Conservation (phyloP, 352 stramenopile genomes). For the Globisporangium mamillatum region DNA sequence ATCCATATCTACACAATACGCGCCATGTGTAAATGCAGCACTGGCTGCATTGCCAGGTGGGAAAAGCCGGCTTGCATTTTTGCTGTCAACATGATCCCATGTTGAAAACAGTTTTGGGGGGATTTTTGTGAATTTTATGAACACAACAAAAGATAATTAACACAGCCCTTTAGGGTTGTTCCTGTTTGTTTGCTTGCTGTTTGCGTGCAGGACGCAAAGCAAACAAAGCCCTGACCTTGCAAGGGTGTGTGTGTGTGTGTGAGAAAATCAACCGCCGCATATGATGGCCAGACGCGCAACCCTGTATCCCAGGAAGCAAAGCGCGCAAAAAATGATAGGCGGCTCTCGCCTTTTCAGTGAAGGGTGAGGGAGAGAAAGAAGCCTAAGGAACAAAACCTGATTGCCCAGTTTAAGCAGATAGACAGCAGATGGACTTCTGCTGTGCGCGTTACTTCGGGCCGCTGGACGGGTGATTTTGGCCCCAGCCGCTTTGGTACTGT, state of each 20-base stretch:
- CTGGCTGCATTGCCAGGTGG: neutral
- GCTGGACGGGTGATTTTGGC: neutral
- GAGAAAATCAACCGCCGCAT: conserved; percentile 11
- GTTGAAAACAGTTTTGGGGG: neutral
- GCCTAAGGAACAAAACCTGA: neutral
- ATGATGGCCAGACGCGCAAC: conserved; percentile 7
- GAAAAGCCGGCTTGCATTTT: neutral
- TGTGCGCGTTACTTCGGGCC: neutral
- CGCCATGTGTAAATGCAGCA: neutral
- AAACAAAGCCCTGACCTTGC: neutral
- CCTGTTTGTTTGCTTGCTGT: neutral
- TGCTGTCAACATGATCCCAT: neutral
- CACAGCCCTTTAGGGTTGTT: conserved; percentile 3
- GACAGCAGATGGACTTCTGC: neutral
- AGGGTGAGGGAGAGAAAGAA: conserved; percentile 7
- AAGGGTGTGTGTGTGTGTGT: neutral
- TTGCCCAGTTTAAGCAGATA: neutral
- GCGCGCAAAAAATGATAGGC: neutral
- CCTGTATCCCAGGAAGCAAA: neutral
- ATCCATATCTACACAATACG: neutral
- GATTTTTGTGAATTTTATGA: neutral
- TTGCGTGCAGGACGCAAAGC: neutral
- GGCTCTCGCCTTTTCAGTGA: neutral
- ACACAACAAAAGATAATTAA: neutral
- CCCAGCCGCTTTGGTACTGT: neutral